Conservation (phyloP, 2,329 filamentous ascomycete species). For the Tolypocladium amazonense region DNA sequence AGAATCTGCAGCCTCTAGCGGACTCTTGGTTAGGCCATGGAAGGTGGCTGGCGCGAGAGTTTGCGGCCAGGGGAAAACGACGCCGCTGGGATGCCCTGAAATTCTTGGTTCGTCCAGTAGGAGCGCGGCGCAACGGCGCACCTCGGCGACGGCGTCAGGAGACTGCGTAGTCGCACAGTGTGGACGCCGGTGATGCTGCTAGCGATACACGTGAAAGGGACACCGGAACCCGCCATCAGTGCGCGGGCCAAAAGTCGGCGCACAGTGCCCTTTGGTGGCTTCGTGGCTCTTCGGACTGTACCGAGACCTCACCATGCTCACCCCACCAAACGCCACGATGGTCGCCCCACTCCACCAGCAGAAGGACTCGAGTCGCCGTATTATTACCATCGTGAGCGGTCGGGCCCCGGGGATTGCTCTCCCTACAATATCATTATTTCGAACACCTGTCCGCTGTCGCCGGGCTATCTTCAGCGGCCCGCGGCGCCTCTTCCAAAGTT, state of each 20-base stretch:
- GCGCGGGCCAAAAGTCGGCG: not conserved
- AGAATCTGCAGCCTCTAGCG: not conserved
- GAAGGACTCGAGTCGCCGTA: not conserved
- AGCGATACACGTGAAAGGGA: not conserved
- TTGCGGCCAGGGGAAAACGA: constrained; percentile 1
- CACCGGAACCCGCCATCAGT: not conserved
- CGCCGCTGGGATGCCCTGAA: not conserved
- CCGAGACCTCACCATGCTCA: not conserved
- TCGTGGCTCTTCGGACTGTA: not conserved
- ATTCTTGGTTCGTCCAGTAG: not conserved
- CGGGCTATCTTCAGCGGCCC: not conserved
- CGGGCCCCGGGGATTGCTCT: not conserved
- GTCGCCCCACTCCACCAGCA: not conserved
- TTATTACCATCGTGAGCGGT: constrained; percentile 1
- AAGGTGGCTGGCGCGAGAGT: not conserved
- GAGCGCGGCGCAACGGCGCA: not conserved
- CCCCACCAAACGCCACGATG: not conserved
- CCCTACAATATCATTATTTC: not conserved
- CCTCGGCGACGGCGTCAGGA: not conserved
- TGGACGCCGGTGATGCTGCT: rapidly evolving
- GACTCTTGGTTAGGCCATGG: not conserved
- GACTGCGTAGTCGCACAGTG: not conserved
- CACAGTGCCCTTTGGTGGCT: not conserved
- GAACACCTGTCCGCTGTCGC: not conserved
- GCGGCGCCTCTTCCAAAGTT: not conserved